Conservation (phyloP, 1,284 basidiomycete genomes). For the Paramarasmius palmivorus region DNA sequence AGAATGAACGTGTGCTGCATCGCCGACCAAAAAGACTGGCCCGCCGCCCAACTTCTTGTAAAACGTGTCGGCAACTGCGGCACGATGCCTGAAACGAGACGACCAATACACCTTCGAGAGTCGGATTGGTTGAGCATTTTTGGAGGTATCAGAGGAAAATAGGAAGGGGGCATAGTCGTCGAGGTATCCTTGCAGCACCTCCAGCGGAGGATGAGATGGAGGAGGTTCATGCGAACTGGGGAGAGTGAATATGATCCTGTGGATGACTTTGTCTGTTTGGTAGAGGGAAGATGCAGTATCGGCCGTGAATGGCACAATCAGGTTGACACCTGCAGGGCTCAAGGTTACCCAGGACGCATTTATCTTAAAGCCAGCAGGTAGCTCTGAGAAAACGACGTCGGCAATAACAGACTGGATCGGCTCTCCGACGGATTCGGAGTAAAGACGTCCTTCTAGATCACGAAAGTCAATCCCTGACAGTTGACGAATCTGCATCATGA, state of each 20-base stretch:
- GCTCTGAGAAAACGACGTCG: conserved; percentile 30
- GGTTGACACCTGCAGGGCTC: conserved; percentile 8
- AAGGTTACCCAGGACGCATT: not conserved
- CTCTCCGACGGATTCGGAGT: conserved; percentile 16
- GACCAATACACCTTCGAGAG: conserved; percentile 34
- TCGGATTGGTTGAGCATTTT: conserved; percentile 26
- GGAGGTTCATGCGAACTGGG: conserved; percentile 24
- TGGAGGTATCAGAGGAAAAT: conserved; percentile 28
- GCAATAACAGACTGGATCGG: conserved; percentile 31
- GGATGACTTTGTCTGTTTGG: conserved; percentile 22
- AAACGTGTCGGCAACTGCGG: conserved; percentile 35
- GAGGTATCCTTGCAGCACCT: conserved; percentile 34
- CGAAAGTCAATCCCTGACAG: conserved; percentile 31
- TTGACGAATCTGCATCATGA: conserved; percentile 27
- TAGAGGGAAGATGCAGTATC: conserved; percentile 23
- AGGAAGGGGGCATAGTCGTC: conserved; percentile 27
- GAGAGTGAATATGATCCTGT: conserved; percentile 29
- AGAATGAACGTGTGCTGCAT: conserved; percentile 44
- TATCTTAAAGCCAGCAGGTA: conserved; percentile 15
- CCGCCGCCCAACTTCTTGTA: conserved; percentile 23
- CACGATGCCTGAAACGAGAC: conserved; percentile 35
- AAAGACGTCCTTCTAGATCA: conserved; percentile 30
- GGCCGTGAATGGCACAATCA: conserved; percentile 16
- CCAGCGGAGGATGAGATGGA: conserved; percentile 27
- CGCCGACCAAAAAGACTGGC: conserved; percentile 39